These are phyloP conservation scores for Fraxinus platypoda DNA, from an alignment of 305 asterid species.

Conservation along the genomic window DNA sequence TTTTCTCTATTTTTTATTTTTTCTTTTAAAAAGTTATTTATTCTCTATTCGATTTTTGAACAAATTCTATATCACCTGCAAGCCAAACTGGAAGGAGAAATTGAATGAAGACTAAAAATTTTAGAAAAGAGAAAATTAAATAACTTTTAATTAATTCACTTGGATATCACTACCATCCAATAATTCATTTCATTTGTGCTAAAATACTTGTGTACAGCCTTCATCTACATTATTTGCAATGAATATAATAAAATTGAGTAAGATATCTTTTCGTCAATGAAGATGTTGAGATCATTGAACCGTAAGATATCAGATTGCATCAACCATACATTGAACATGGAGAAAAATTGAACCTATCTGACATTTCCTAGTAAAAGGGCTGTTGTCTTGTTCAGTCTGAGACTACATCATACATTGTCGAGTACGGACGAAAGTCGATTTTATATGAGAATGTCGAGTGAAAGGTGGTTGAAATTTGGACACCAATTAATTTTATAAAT, in stretches of 20 bases:
- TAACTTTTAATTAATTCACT: neutral
- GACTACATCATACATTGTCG: neutral
- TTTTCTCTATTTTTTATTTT: neutral
- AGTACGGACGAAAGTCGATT: neutral
- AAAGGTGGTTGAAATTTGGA: neutral
- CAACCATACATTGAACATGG: neutral
- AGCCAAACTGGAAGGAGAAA: neutral
- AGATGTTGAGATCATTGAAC: neutral
- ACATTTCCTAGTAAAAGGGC: neutral
- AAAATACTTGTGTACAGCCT: neutral
- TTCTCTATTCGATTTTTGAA: no score
- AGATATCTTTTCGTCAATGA: neutral
- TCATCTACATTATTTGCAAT: neutral
- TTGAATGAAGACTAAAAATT: neutral
- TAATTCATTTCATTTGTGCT: neutral
- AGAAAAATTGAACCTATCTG: neutral
- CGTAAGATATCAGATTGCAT: neutral
- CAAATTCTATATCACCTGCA: no score
- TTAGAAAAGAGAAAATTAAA: neutral
- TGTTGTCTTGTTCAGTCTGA: neutral
- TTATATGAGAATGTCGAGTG: neutral
- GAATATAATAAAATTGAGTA: neutral
- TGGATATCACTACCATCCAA: neutral
- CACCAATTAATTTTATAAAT: neutral
- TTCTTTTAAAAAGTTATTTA: neutral